Conservation (phyloP, 1,139 yeast species). For the Diutina mesorugosa region DNA sequence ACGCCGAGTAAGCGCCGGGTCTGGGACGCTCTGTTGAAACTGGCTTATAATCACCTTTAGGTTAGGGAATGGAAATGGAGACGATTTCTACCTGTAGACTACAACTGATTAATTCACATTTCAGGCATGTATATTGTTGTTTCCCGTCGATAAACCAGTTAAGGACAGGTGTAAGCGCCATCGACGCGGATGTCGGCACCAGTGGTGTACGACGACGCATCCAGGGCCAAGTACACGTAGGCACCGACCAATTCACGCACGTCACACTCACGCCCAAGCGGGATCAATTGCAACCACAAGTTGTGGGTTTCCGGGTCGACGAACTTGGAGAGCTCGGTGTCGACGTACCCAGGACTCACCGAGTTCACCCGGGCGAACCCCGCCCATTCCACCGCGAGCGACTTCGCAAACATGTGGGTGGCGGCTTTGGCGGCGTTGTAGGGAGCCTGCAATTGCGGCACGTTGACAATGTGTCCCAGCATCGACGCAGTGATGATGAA, state of each 20-base stretch:
- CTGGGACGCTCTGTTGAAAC: neutral
- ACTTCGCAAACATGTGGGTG: conserved; percentile 62
- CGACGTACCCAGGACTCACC: conserved; percentile 71
- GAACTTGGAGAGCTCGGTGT: conserved; percentile 45
- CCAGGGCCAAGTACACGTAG: conserved; percentile 65
- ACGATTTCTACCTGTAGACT: neutral
- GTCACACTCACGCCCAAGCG: conserved; percentile 70
- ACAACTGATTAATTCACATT: neutral
- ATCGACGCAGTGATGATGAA: conserved; percentile 70
- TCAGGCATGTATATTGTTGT: too few species aligned
- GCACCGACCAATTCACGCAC: conserved; percentile 78
- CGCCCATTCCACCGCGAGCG: conserved; percentile 83
- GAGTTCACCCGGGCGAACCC: conserved; percentile 65
- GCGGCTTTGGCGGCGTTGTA: conserved; percentile 85
- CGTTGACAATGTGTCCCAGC: conserved; percentile 76
- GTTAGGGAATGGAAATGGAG: conserved; percentile 2
- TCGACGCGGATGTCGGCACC: conserved; percentile 44
- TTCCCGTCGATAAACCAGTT: neutral
- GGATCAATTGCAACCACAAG: conserved; percentile 54
- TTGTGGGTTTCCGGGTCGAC: conserved; percentile 36
- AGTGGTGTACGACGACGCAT: conserved; percentile 42
- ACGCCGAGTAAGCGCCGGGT: neutral
- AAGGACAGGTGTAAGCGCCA: conserved; percentile 29
- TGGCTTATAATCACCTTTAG: neutral
- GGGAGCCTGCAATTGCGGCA: conserved; percentile 76